Evolutionary conservation across 2,329 filamentous ascomycete genomes (phyloP), one percentile per base, ranked within the genome.

Genomic region (Ilyonectria mors-panacis): DNA sequence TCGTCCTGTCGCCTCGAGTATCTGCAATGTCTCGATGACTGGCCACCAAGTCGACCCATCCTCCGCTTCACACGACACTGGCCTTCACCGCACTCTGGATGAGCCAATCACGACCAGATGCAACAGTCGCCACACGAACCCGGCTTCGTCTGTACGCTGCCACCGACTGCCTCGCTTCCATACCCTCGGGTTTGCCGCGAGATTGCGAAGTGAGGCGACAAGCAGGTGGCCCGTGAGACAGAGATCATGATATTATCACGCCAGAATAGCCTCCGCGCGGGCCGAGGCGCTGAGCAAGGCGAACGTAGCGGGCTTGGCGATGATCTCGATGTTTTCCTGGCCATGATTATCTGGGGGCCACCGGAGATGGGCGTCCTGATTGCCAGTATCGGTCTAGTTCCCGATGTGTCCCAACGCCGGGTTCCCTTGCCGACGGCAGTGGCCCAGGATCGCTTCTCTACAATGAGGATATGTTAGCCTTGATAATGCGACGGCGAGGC

Each of bases 341-440:
- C 33, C 48, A 42, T n/a, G 39, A 17, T 17, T 17, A 42, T 17
- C 39, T n/a, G 39, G 15, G 39, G 39, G 39, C 37, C 30, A 33
- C 30, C 8, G 13, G 15, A n/a, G 39, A 42, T 42, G 15, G 6
- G 15, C 39, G 15, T n/a, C 5, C 7, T 42, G 39, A 42, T 42
- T 42, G 39, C 39, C 17, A n/a, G 39, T 42, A n/a, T 8, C 4
- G 39, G 39, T 8, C 8, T 42, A 42, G 39, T 42, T 42, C 39
- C n/a, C n/a, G 15, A 8, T 42, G 39, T 42, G 15, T n/a, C 17
- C 15, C 8, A n/a, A 5, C n/a, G n/a, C 50, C n/a, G n/a, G 30
- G 30, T 53, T 53, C 50, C 50, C 50, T 35, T 53, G 50, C 30
- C n/a, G 28, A 35, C 30, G 47, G 44, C 21, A 26, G 21, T 26